These are phyloP conservation scores for Rosa hybrid DNA, from an alignment of 331 rosid species.

Conservation along the genomic window DNA sequence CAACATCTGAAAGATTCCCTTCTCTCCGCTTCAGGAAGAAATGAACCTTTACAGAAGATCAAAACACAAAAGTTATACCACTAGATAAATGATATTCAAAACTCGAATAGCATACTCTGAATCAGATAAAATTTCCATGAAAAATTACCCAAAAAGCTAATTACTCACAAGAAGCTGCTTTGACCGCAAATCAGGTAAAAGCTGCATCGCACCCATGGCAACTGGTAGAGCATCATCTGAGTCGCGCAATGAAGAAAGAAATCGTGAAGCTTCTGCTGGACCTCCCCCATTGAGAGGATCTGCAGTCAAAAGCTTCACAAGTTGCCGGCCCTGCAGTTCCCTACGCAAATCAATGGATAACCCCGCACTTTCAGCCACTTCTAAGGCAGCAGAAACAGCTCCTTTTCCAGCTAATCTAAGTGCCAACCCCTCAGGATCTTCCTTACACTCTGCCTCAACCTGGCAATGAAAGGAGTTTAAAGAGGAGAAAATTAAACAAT, in stretches of 20 bases:
- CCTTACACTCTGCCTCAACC: conserved; percentile 98
- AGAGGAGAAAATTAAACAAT: background rate
- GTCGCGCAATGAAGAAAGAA: conserved; percentile 93
- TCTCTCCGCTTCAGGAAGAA: conserved; percentile 97
- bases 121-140: conserved; percentile 6
- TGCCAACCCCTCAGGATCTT: conserved; percentile 99
- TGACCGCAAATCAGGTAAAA: conserved; percentile 90
- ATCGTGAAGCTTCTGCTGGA: conserved; percentile 99
- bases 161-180: conserved; percentile 92
- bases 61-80: conserved; percentile 27
- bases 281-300: conserved; percentile 99
- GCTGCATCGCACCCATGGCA: conserved; percentile 99
- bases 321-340: conserved; percentile 96
- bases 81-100: conserved; percentile 30
- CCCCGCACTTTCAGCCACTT: conserved; percentile 98
- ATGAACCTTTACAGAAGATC: conserved; percentile 71
- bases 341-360: conserved; percentile 87
- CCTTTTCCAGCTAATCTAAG: conserved; percentile 97
- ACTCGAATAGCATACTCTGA: conserved; percentile 14
- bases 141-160: conserved; percentile 26
- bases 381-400: conserved; percentile 96
- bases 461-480: conserved; percentile 28
- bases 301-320: conserved; percentile 97
- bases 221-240: conserved; percentile 97
- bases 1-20: conserved; percentile 84